A percentile compares a stretch with the other conserved stretches of the same genome.
phyloP scores from a whole-genome alignment of 2,329 filamentous ascomycete genomes.

The Sporothrix pallida region DNA sequence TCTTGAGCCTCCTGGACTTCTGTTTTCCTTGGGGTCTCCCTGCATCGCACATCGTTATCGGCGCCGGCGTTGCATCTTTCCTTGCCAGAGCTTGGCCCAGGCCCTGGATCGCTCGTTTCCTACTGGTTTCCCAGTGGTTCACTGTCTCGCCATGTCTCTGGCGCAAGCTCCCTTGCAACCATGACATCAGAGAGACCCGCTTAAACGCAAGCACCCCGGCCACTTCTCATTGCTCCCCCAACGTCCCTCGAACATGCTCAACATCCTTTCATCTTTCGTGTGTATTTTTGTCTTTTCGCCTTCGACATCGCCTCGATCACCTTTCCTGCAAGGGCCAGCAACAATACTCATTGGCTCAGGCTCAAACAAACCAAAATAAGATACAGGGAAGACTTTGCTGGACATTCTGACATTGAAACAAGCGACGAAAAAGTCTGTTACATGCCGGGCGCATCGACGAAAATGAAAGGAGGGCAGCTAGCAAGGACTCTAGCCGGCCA shows the following conservation, averaged over 20 bases:
- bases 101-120: neutral
- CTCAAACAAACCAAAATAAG: too few relatives aligned
- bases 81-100: slow-evolving; percentile 13
- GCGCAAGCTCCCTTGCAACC: neutral
- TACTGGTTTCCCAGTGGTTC: too few relatives aligned
- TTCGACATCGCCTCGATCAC: neutral
- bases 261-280: neutral
- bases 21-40: neutral
- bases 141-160: neutral
- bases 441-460: neutral
- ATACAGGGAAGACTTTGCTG: too few relatives aligned
- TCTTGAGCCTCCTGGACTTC: neutral
- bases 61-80: slow-evolving; percentile 21
- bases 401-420: too few relatives aligned
- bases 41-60: neutral
- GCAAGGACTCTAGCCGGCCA: neutral
- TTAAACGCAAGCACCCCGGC: slow-evolving; percentile 18
- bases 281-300: neutral
- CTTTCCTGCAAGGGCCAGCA: neutral
- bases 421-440: neutral
- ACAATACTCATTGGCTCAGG: neutral
- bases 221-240: neutral
- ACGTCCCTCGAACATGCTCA: neutral
- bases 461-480: slow-evolving; percentile 8
- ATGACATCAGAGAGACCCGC: slow-evolving; percentile 29